Conservation (phyloP, 2,329 filamentous ascomycete species). For the Exophiala xenobiotica region DNA sequence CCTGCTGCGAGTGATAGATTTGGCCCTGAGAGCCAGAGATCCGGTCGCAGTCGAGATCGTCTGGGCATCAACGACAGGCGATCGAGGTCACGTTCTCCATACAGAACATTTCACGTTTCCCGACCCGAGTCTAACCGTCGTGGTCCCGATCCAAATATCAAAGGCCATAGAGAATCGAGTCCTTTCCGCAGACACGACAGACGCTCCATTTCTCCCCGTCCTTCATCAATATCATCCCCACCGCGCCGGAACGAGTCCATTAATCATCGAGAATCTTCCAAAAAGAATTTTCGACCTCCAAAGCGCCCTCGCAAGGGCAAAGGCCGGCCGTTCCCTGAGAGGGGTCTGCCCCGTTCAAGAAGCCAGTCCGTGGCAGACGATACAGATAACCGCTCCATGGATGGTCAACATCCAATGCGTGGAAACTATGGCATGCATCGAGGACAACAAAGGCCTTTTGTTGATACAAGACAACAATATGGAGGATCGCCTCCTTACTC, state of each 20-base stretch:
- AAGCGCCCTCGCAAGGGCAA: conserved; percentile 4
- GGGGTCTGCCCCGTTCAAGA: conserved; percentile 12
- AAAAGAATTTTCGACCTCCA: conserved; percentile 13
- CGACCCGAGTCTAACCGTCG: conserved; percentile 33
- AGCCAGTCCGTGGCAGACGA: conserved; percentile 34
- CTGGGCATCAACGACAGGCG: conserved; percentile 38
- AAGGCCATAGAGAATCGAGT: conserved; percentile 34
- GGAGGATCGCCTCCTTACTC: conserved; percentile 60
- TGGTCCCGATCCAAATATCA: conserved; percentile 28
- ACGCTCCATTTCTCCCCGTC: conserved; percentile 17
- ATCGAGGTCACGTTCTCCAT: conserved; percentile 31
- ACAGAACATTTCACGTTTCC: conserved; percentile 37
- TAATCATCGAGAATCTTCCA: conserved; percentile 14
- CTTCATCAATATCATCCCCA: conserved; percentile 16
- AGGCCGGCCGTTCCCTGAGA: conserved; percentile 3
- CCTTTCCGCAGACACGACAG: conserved; percentile 36
- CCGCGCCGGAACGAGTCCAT: conserved; percentile 15
- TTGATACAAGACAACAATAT: conserved; percentile 48
- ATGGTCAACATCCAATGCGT: conserved; percentile 35
- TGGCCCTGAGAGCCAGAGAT: conserved; percentile 32
- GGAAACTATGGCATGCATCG: conserved; percentile 37
- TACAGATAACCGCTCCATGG: conserved; percentile 32
- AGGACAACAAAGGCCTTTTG: conserved; percentile 41
- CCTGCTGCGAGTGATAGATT: conserved; percentile 23
- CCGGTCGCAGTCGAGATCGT: conserved; percentile 41